A percentile compares a stretch with the other conserved stretches of the same genome.
phyloP scores from a whole-genome alignment of 768 basidiomycete species.

The Dendrothele bispora region DNA sequence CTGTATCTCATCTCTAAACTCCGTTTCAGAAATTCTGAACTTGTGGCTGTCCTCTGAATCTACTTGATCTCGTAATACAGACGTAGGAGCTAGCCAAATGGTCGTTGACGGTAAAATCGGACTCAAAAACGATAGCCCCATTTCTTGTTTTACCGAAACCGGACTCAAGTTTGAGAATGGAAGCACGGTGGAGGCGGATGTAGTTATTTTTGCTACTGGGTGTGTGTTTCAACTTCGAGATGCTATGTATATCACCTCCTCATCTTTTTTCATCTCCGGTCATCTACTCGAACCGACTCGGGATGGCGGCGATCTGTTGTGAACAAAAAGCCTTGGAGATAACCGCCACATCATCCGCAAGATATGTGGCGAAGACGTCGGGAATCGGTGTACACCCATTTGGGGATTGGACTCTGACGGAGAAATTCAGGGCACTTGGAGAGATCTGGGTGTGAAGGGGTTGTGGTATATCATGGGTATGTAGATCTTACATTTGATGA shows the following conservation, averaged over 20 bases:
- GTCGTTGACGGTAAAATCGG: slow-evolving; percentile 71
- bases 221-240: slow-evolving; percentile 20
- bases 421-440: slow-evolving; percentile 51
- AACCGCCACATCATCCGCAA: slow-evolving; percentile 35
- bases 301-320: not conserved
- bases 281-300: not conserved
- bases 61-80: slow-evolving; percentile 22
- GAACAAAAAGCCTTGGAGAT: slow-evolving; percentile 42
- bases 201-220: slow-evolving; percentile 63
- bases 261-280: not conserved
- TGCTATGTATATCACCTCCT: not conserved
- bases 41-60: not conserved
- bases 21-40: too few species aligned
- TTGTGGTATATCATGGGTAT: slow-evolving; percentile 63
- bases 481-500: not conserved
- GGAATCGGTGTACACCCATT: slow-evolving; percentile 46
- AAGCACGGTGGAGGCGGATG: slow-evolving; percentile 46
- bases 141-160: slow-evolving; percentile 42
- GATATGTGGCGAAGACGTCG: slow-evolving; percentile 48
- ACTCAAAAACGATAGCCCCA: slow-evolving; percentile 58
- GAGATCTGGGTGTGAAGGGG: slow-evolving; percentile 50
- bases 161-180: slow-evolving; percentile 52
- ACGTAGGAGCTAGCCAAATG: slow-evolving; percentile 58
- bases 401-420: slow-evolving; percentile 71
- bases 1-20: too few species aligned